A percentile compares a stretch with the other conserved stretches of the same genome.
Evolutionary conservation across 371 early-diverging fungal species (phyloP).

Genomic region (Umbelopsis sp.): DNA sequence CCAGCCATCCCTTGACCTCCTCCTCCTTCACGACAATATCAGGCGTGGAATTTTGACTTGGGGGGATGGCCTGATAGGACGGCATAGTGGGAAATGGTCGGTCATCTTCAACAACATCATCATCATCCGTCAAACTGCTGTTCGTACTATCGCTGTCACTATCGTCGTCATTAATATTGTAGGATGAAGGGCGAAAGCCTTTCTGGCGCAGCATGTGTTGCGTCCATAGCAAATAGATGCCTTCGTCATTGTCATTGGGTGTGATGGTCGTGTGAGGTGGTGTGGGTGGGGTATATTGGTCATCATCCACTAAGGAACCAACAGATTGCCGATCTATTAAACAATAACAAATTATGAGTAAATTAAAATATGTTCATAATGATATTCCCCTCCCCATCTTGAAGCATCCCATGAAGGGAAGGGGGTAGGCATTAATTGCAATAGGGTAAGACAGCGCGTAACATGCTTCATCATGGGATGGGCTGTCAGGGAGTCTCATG

Average conservation of each 20-base stretch:
- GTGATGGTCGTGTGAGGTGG: conserved; percentile 36
- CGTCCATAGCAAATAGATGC: conserved; percentile 45
- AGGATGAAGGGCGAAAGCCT: conserved; percentile 28
- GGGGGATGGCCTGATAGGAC: not conserved
- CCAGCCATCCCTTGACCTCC: not conserved
- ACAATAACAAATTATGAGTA: not conserved
- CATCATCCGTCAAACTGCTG: conserved; percentile 28
- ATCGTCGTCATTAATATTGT: conserved; percentile 22
- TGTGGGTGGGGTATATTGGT: conserved; percentile 31
- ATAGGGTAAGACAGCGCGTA: not conserved
- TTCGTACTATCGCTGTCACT: conserved; percentile 24
- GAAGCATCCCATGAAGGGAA: no score
- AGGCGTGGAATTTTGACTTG: not conserved
- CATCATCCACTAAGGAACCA: conserved; percentile 2
- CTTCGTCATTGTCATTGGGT: conserved; percentile 42
- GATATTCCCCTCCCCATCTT: no score
- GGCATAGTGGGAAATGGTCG: not conserved
- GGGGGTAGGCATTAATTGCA: not conserved
- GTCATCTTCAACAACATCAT: conserved; percentile 24
- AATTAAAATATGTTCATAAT: not conserved
- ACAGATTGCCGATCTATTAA: conserved; percentile 11
- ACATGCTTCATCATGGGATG: not conserved
- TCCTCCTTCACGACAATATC: not conserved
- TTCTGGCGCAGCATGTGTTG: conserved; percentile 43
- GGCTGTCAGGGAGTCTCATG: not conserved